Percentiles rank a stretch among this genome's conserved stretches.
Evolutionary conservation across 169 alveolate genomes (phyloP).

Genomic region (Eimeria sp.): DNA sequence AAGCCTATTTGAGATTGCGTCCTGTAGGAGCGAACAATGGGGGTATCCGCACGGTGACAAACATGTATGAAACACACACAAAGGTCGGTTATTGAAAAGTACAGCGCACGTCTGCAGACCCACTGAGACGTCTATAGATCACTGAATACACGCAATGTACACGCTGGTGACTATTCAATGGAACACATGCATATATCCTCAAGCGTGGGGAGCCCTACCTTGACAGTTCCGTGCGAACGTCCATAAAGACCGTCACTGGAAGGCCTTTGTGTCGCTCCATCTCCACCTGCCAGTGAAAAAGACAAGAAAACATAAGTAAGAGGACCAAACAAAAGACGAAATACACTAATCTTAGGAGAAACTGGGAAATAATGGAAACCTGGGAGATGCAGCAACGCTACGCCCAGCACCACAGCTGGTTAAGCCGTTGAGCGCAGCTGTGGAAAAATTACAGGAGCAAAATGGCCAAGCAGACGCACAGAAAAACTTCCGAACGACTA

Average conservation of each 20-base stretch:
- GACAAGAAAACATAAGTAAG: neutral
- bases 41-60: neutral
- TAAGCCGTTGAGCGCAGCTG: neutral
- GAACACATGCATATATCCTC: neutral
- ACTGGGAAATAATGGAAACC: neutral
- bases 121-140: too few relatives aligned
- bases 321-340: neutral
- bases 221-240: slow-evolving; percentile 79
- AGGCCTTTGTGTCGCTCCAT: slow-evolving; percentile 79
- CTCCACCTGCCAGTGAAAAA: slow-evolving; percentile 43
- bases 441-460: too few relatives aligned
- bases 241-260: slow-evolving; percentile 83
- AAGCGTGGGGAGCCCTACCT: slow-evolving; percentile 24
- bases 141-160: neutral
- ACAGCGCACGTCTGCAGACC: neutral
- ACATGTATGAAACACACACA: neutral
- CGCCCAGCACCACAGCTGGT: neutral
- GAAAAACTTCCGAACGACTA: neutral
- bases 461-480: neutral
- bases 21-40: slow-evolving; percentile 28
- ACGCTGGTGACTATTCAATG: neutral
- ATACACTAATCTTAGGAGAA: neutral
- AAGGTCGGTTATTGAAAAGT: neutral
- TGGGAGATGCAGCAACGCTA: neutral
- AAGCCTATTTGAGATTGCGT: slow-evolving; percentile 84